These are phyloP conservation scores for Lentinus tigrinus DNA, from an alignment of 768 basidiomycete species.

Conservation along the genomic window DNA sequence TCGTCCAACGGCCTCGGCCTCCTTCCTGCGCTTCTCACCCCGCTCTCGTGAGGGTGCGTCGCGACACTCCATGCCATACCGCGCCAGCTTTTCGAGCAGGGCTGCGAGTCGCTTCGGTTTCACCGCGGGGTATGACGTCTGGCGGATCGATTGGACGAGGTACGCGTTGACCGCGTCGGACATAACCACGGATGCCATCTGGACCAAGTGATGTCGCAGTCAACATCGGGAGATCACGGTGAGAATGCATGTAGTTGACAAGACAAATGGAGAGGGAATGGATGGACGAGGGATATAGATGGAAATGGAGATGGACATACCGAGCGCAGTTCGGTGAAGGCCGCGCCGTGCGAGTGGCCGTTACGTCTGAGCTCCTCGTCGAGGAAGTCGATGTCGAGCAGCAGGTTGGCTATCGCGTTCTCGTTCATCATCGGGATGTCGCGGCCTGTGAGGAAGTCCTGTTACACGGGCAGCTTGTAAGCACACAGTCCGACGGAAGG, in stretches of 20 bases:
- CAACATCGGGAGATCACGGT: slow-evolving; percentile 1
- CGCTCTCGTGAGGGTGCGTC: slow-evolving; percentile 59
- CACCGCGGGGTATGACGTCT: slow-evolving; percentile 61
- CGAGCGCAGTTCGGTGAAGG: slow-evolving; percentile 77
- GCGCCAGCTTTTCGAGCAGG: slow-evolving; percentile 77
- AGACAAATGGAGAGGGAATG: no score
- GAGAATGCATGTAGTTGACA: background rate
- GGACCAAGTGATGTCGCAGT: background rate
- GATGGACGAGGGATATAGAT: no score
- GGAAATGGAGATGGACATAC: slow-evolving; percentile 44
- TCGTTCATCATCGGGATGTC: slow-evolving; percentile 83
- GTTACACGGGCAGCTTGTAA: background rate
- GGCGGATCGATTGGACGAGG: slow-evolving; percentile 68
- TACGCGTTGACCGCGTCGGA: slow-evolving; percentile 77
- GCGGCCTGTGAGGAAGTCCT: slow-evolving; percentile 79
- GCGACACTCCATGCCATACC: slow-evolving; percentile 60
- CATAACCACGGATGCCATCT: slow-evolving; percentile 75
- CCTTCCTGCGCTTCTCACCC: slow-evolving; percentile 71
- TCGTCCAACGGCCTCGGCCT: slow-evolving; percentile 75
- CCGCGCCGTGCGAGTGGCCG: slow-evolving; percentile 63
- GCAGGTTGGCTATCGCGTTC: slow-evolving; percentile 81
- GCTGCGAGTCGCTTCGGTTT: slow-evolving; percentile 71
- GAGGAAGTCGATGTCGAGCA: slow-evolving; percentile 84
- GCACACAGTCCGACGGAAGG: no score
- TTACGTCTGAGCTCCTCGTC: slow-evolving; percentile 82